Evolutionary conservation across 2,329 filamentous ascomycete genomes (phyloP), one percentile per base, ranked within the genome.

Genomic region (Scedosporium apiospermum): DNA sequence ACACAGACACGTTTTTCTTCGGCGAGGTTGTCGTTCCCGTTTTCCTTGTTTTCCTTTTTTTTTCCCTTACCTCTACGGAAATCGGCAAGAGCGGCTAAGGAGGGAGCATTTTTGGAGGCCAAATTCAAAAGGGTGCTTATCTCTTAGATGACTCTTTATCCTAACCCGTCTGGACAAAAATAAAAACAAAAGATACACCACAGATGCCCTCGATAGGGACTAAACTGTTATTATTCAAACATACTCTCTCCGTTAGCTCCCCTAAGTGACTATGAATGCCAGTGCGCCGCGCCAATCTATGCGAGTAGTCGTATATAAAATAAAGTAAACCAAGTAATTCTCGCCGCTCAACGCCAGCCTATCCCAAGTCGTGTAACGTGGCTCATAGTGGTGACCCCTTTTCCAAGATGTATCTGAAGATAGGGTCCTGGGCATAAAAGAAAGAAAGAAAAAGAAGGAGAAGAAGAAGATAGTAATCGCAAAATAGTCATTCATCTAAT

Each of bases 91-190:
- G 69, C 65, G 70, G 70, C 63, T 72, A 72, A 68, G 69, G 70
- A 70, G 70, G 70, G 69, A 70, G 70, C 70, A 67, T 70, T 70
- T 72, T 73, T 70, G 68, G 73, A 73, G 71, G 70, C 70, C 71
- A 72, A 70, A 76, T 73, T 74, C 71, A 77, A 73, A 73, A 76
- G 77, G 77, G 79, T 75, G 77, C 77, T 76, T 75, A 74, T 75
- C 76, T 75, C 77, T 79, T 76, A 75, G 73, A 78, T 78, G 80
- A 82, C 77, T 81, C 77, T 79, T 75, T 76, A 79, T 80, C 76
- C 77, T 77, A 75, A 76, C 78, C 53, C 77, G 79, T 80, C 78
- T 82, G 79, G 79, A 81, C 78, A 82, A 76, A 77, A 76, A 77
- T 79, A 80, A 82, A 78, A 76, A 58, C 42, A 41, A 61, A 61